Percentiles rank a stretch among this genome's conserved stretches.
These are phyloP conservation scores for Ophiostoma ulmi DNA, from an alignment of 2,329 filamentous ascomycete genomes.

Conservation along the genomic window DNA sequence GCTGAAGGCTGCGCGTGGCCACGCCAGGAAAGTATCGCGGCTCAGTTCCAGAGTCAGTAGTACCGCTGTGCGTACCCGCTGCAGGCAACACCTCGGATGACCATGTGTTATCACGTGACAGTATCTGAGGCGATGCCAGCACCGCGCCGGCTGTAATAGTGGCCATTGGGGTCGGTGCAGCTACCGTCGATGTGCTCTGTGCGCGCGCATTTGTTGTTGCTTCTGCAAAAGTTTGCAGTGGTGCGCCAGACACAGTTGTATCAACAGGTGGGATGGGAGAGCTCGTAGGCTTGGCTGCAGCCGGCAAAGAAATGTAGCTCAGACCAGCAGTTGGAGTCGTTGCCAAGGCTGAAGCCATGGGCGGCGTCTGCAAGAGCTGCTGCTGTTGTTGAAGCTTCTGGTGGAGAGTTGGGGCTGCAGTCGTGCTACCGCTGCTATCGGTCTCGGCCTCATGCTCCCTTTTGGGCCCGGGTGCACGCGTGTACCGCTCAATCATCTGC, in stretches of 20 bases:
- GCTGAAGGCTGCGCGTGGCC: constrained; percentile 49
- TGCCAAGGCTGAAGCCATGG: neutral
- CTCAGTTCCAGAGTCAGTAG: constrained; percentile 46
- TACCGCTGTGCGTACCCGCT: neutral
- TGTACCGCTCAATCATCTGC: constrained; percentile 52
- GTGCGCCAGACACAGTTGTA: neutral
- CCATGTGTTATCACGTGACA: constrained; percentile 32
- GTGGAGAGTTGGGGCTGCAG: neutral
- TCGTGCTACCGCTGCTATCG: neutral
- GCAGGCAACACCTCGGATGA: constrained; percentile 32
- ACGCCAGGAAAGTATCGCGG: constrained; percentile 69
- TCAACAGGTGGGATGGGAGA: neutral
- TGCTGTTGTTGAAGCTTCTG: constrained; percentile 14
- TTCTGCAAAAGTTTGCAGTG: neutral
- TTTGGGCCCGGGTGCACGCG: neutral
- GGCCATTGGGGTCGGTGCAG: constrained; percentile 23
- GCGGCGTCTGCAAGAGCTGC: constrained; percentile 12
- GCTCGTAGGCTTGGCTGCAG: neutral
- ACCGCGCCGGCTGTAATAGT: constrained; percentile 16
- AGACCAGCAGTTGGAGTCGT: neutral
- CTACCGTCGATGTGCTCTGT: constrained; percentile 24
- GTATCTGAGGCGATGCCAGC: constrained; percentile 20
- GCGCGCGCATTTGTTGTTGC: constrained; percentile 10
- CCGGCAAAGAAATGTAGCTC: constrained; percentile 9
- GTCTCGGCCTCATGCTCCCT: neutral